phyloP scores from a whole-genome alignment of 495 filamentous ascomycete genomes.

The Neurospora hispaniola region DNA sequence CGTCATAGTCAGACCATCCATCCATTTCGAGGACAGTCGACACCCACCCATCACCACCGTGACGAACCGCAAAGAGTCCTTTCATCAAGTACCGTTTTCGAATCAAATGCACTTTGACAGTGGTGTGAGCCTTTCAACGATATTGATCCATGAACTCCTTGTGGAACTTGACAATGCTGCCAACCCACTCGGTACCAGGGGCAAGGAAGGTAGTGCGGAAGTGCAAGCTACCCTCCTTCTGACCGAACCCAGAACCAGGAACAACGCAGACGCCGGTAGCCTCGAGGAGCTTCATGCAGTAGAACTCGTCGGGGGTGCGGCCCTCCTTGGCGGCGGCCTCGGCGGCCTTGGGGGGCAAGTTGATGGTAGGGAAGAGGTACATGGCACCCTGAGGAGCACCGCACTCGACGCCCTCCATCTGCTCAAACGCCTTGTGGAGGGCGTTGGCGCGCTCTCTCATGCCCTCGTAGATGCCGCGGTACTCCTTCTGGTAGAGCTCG shows the following conservation, averaged over 20 bases:
- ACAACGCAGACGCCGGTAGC: conserved; percentile 94
- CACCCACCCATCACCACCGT: neutral
- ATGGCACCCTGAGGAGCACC: conserved; percentile 82
- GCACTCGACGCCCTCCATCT: conserved; percentile 93
- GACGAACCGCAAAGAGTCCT: too few relatives aligned
- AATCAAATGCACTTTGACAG: neutral
- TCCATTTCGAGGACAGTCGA: neutral
- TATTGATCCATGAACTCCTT: conserved; percentile 83
- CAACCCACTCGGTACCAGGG: conserved; percentile 91
- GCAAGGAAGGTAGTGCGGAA: conserved; percentile 96
- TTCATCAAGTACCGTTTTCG: too few relatives aligned
- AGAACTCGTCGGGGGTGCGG: conserved; percentile 81
- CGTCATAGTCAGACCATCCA: neutral
- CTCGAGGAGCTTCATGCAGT: conserved; percentile 80
- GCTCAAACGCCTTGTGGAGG: conserved; percentile 76
- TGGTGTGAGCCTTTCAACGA: conserved; percentile 16
- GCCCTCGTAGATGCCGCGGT: conserved; percentile 63
- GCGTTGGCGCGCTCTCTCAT: conserved; percentile 70
- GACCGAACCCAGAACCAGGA: conserved; percentile 85
- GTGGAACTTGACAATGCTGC: conserved; percentile 81
- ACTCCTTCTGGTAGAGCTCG: conserved; percentile 74
- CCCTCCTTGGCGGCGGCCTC: conserved; percentile 63
- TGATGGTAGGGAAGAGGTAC: conserved; percentile 97
- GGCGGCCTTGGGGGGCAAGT: conserved; percentile 60
- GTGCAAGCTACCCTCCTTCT: conserved; percentile 83